phyloP scores from a whole-genome alignment of 148 eudicot genomes.

The Vaccinium vitisidaea region DNA sequence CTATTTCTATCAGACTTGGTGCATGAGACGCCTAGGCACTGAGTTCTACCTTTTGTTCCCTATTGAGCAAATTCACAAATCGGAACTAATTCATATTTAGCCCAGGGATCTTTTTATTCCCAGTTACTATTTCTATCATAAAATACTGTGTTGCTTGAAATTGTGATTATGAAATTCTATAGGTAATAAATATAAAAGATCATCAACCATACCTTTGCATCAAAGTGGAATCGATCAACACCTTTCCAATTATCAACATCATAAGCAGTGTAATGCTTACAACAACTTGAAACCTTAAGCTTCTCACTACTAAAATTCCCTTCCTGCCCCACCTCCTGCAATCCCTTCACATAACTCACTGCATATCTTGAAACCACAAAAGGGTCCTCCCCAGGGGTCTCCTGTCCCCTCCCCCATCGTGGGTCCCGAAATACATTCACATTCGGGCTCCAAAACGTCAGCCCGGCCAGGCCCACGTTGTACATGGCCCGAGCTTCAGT shows the following conservation, averaged over 20 bases:
- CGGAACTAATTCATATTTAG: no score
- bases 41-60: no score
- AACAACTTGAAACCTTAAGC: slow-evolving; percentile 45
- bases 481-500: slow-evolving; percentile 46
- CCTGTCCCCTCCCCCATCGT: slow-evolving; percentile 42
- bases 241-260: slow-evolving; percentile 51
- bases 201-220: slow-evolving; percentile 32
- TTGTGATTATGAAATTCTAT: neutral
- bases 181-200: neutral
- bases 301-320: slow-evolving; percentile 15
- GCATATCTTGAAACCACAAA: slow-evolving; percentile 33
- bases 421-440: slow-evolving; percentile 43
- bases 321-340: slow-evolving; percentile 28
- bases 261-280: slow-evolving; percentile 51
- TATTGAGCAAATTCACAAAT: no score
- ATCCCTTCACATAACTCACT: slow-evolving; percentile 34
- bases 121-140: no score
- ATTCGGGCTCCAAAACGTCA: slow-evolving; percentile 47
- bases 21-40: no score
- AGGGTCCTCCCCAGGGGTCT: slow-evolving; percentile 50
- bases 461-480: slow-evolving; percentile 37
- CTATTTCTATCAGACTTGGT: no score
- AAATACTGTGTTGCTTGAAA: neutral
- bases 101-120: no score
- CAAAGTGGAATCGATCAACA: slow-evolving; percentile 38